Evolutionary conservation across 768 basidiomycete genomes (phyloP).

Genomic region (Boletus eberwhitei): DNA sequence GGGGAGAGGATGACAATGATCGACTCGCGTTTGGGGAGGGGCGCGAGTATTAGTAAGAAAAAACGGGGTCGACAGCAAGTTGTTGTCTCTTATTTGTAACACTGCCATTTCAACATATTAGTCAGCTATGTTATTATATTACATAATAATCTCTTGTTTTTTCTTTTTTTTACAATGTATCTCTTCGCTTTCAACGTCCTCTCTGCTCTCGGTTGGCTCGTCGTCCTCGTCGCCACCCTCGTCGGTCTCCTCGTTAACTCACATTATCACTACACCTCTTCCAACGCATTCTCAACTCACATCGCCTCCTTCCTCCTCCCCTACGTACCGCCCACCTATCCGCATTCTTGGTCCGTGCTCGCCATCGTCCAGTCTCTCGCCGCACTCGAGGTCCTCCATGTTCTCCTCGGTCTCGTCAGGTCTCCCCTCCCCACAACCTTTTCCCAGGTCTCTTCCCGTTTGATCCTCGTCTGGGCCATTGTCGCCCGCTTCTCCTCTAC

Average conservation of each 20-base stretch:
- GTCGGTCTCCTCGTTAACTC: too few relatives aligned
- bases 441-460: conserved; percentile 76
- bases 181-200: conserved; percentile 75
- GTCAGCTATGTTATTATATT: conserved; percentile 6
- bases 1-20: conserved; percentile 23
- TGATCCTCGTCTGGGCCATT: conserved; percentile 86
- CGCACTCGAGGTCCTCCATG: conserved; percentile 79
- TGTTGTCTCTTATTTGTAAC: conserved; percentile 26
- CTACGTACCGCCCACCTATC: conserved; percentile 44
- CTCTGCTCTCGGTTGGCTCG: conserved; percentile 73
- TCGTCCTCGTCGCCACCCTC: conserved; percentile 58
- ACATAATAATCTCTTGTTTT: conserved; percentile 8
- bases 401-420: conserved; percentile 72
- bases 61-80: conserved; percentile 10
- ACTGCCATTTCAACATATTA: not conserved
- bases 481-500: conserved; percentile 40
- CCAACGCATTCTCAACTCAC: conserved; percentile 37
- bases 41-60: conserved; percentile 39
- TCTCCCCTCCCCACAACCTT: conserved; percentile 71
- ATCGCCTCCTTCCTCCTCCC: conserved; percentile 31
- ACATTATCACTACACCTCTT: conserved; percentile 34
- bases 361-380: conserved; percentile 83
- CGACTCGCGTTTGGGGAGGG: conserved; percentile 32
- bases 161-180: too few relatives aligned
- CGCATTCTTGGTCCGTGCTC: conserved; percentile 56